phyloP scores from a whole-genome alignment of 768 basidiomycete genomes.

The Kwoniella sp. region DNA sequence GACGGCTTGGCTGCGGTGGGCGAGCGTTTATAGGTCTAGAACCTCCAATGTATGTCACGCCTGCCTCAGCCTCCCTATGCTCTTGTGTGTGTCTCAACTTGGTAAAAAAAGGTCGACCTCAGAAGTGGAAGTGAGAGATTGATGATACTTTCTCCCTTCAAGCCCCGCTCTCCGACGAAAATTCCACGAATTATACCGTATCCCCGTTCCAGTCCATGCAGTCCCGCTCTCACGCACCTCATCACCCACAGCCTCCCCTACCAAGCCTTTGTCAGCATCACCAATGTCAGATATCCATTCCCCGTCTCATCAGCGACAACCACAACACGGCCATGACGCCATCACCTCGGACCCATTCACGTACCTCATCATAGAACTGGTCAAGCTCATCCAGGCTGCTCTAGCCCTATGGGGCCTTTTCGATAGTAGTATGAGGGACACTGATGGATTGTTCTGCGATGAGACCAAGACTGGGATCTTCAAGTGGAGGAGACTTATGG shows the following conservation, averaged over 20 bases:
- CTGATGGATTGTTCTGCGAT: constrained; percentile 50
- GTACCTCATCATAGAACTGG: constrained; percentile 35
- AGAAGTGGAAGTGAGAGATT: not conserved
- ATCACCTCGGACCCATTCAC: constrained; percentile 40
- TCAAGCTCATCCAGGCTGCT: constrained; percentile 44
- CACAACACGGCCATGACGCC: constrained; percentile 1
- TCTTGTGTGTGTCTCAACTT: too few species aligned
- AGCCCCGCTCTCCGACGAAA: constrained; percentile 45
- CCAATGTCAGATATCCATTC: not conserved
- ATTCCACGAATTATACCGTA: constrained; percentile 41
- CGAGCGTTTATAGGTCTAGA: constrained; percentile 46
- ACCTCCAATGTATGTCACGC: constrained; percentile 37
- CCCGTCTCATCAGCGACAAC: not conserved
- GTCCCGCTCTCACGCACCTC: constrained; percentile 16
- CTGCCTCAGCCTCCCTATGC: too few species aligned
- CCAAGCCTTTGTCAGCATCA: constrained; percentile 3
- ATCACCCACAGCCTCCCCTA: constrained; percentile 37
- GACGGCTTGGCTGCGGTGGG: constrained; percentile 49
- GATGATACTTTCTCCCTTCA: not conserved
- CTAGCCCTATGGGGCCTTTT: constrained; percentile 44
- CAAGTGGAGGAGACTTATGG: constrained; percentile 43
- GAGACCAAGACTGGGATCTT: constrained; percentile 47
- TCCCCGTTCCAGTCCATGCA: constrained; percentile 31
- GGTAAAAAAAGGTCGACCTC: too few species aligned
- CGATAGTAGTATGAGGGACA: constrained; percentile 10